Conservation (phyloP, 2,329 filamentous ascomycete genomes). For the Raffaelea deltoideospora region DNA sequence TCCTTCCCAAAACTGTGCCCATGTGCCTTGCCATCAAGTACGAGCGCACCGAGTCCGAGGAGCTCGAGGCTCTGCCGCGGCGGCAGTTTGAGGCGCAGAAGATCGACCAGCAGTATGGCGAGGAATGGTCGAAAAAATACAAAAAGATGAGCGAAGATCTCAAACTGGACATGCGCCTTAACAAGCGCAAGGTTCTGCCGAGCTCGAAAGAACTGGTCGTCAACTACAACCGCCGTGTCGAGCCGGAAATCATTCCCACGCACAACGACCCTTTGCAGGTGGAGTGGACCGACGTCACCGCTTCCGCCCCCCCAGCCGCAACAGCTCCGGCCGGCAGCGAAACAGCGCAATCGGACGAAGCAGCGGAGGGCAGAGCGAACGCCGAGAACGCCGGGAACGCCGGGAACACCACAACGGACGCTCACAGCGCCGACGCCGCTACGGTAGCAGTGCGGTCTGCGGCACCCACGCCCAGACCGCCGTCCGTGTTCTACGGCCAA, state of each 20-base stretch:
- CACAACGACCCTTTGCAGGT: conserved; percentile 91
- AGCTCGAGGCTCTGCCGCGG: conserved; percentile 62
- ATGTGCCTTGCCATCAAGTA: conserved; percentile 81
- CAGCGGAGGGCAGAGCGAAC: not conserved
- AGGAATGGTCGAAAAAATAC: conserved; percentile 65
- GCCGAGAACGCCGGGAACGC: too few relatives aligned
- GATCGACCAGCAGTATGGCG: conserved; percentile 70
- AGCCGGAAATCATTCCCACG: conserved; percentile 75
- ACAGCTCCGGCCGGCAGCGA: not conserved
- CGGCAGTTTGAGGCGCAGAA: conserved; percentile 47
- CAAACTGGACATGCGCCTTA: conserved; percentile 77
- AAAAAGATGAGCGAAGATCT: conserved; percentile 73
- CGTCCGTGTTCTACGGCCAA: conserved; percentile 61
- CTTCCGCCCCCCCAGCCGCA: conserved; percentile 5
- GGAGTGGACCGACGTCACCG: conserved; percentile 79
- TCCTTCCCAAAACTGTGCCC: conserved; percentile 81
- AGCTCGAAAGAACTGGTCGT: conserved; percentile 93
- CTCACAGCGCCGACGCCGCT: too few relatives aligned
- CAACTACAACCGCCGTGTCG: conserved; percentile 79
- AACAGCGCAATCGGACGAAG: not conserved
- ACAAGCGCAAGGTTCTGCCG: conserved; percentile 90
- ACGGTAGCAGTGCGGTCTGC: not conserved
- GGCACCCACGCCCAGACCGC: conserved; percentile 17
- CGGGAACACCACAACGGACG: not conserved
- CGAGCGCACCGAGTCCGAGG: conserved; percentile 66